Evolutionary conservation across 139 green algal genomes (phyloP).

Genomic region (Asterochloris erici): DNA sequence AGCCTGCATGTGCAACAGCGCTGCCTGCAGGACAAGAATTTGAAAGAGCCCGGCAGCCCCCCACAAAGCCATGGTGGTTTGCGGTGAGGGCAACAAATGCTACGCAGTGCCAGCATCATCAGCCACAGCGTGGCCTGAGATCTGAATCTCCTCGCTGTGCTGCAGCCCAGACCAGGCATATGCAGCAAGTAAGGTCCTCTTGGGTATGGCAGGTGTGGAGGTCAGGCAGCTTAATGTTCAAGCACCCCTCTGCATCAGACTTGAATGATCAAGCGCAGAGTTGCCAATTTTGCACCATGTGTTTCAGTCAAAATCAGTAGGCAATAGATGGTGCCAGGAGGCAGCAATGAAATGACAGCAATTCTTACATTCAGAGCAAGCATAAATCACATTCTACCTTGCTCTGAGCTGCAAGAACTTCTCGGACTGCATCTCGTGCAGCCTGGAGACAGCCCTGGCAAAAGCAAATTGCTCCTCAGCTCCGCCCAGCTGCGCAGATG

Average conservation of each 20-base stretch:
- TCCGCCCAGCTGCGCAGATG: conserved; percentile 48
- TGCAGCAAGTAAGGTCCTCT: conserved; percentile 56
- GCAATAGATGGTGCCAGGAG: too few species aligned
- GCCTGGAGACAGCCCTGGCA: conserved; percentile 59
- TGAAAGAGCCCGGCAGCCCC: conserved; percentile 7
- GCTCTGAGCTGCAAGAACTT: neutral
- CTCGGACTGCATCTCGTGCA: conserved; percentile 64
- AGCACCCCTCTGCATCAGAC: conserved; percentile 5
- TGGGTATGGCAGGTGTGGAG: conserved; percentile 67
- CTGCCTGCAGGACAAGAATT: conserved; percentile 17
- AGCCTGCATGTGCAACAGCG: neutral
- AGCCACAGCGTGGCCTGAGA: neutral
- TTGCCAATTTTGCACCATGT: too few species aligned
- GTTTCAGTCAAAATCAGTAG: too few species aligned
- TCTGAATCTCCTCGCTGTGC: neutral
- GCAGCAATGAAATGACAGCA: too few species aligned
- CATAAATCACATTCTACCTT: too few species aligned
- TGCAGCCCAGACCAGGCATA: conserved; percentile 57
- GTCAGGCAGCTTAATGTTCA: conserved; percentile 57
- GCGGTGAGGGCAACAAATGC: neutral
- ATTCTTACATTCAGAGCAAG: too few species aligned
- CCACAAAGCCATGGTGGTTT: neutral
- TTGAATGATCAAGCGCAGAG: too few species aligned
- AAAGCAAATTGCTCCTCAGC: conserved; percentile 83
- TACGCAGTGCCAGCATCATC: neutral